Conservation (phyloP, 371 early-diverging fungal species). For the Syncephalastrum racemosum region DNA sequence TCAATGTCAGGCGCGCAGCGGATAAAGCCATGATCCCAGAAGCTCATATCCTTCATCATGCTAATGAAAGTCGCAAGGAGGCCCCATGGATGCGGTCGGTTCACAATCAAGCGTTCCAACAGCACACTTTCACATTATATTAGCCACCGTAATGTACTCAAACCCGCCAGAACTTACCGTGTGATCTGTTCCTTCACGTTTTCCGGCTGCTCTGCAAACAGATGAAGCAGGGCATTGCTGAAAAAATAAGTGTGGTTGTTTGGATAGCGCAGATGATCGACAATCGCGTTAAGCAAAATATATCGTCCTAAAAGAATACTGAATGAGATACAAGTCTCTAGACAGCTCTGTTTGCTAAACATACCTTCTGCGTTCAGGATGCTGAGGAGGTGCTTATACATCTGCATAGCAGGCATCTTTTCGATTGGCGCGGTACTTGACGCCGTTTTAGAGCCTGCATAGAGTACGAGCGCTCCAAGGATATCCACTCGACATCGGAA, state of each 20-base stretch:
- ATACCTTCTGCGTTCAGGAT: constrained; percentile 18
- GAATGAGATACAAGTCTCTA: no score
- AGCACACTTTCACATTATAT: constrained; percentile 61
- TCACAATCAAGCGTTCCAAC: constrained; percentile 93
- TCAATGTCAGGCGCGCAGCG: constrained; percentile 68
- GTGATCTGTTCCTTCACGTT: constrained; percentile 92
- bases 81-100: constrained; percentile 99
- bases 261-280: constrained; percentile 96
- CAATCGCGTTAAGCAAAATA: constrained; percentile 82
- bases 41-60: constrained; percentile 83
- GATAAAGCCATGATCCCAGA: constrained; percentile 78
- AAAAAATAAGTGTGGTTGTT: constrained; percentile 95
- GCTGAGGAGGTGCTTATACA: constrained; percentile 30
- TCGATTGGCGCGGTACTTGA: constrained; percentile 22
- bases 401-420: constrained; percentile 25
- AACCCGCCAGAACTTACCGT: constrained; percentile 19
- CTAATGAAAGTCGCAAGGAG: constrained; percentile 94
- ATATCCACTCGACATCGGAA: constrained; percentile 12
- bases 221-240: constrained; percentile 70
- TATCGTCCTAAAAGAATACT: constrained; percentile 67
- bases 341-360: not conserved
- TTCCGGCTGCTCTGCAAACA: constrained; percentile 79
- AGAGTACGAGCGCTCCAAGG: constrained; percentile 27
- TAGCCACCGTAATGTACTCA: constrained; percentile 26
- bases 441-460: constrained; percentile 27